Base-by-base conservation (phyloP, 352 stramenopile genomes). In the Phytophthora syringae region DNA sequence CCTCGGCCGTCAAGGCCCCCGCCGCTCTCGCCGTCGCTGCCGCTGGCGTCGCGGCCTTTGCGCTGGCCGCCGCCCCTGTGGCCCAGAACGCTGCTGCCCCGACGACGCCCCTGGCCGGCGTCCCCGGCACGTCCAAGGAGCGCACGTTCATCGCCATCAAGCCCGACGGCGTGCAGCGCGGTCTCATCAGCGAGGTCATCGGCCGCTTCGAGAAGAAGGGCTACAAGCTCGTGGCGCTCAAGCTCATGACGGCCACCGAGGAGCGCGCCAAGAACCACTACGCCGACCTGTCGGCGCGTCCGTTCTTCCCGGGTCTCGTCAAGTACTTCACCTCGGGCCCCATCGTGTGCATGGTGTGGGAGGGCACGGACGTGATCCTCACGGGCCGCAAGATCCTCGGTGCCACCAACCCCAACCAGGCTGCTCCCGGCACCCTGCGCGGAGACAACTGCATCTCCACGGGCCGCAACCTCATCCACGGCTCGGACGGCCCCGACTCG, bases 121-220 rank as follows among this genome's bases (percentile, higher is more conserved):
- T 97, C 13, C 78, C 95, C 37, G 93, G 94, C 79, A 98, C 94
- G 28, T 90, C 90, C 72, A 84, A 93, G 63, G 95, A 98, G 78
- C 88, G 93, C 67, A 98, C 94, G 49, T 98, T 98, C 80, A 95
- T 98, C 60, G 93, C 93, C 32, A 94, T 97, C 70, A 98, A 98
- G 85, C 94, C 95, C 7, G 94, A 98, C 71, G 95, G 91, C 52
- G 95, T 98, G 48, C 89, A 98, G 80, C 87, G 95, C 52, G 93
- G 89, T 30, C 81, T 98, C 28, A 85, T 98, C 70, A 93, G 88
- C 60, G 92, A 98, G 66, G 97, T 98, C 44, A 98, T 98, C 76
- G 88, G 62, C 55, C 87, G 95, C 64, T 98, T 98, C 69, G 94
- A 98, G 77, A 97, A 97, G 77, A 97, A 97, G 78, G 95, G 95